Conservation (phyloP, 139 green algal species). For the Pseudopediastrum boryanum region DNA sequence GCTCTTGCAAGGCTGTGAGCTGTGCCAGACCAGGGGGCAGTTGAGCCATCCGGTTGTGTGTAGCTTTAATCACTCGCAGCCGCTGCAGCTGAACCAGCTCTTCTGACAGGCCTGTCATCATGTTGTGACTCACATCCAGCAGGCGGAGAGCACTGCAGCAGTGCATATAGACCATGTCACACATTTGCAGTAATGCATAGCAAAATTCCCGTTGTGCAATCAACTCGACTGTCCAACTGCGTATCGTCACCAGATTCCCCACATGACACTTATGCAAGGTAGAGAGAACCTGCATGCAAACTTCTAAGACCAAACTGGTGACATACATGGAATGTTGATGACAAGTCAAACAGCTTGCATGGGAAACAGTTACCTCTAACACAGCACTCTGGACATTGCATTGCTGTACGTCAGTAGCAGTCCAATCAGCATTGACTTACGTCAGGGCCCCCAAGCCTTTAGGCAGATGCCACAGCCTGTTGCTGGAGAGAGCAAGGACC, state of each 20-base stretch:
- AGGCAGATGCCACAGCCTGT: slow-evolving; percentile 35
- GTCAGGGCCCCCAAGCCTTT: background rate
- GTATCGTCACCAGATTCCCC: too few species aligned
- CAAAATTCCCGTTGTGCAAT: too few species aligned
- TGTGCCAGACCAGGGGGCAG: background rate
- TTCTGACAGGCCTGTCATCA: slow-evolving; percentile 14
- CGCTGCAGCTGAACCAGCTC: slow-evolving; percentile 1
- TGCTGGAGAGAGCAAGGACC: slow-evolving; percentile 12
- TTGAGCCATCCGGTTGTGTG: slow-evolving; percentile 20
- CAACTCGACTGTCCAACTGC: too few species aligned
- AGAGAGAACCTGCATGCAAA: too few species aligned
- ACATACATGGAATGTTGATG: too few species aligned
- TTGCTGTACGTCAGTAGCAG: too few species aligned
- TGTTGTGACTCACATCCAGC: slow-evolving; percentile 54
- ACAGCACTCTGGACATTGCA: too few species aligned
- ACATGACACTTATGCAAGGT: too few species aligned
- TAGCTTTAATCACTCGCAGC: slow-evolving; percentile 34
- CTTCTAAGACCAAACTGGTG: too few species aligned
- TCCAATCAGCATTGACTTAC: too few species aligned
- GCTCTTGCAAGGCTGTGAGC: slow-evolving; percentile 16
- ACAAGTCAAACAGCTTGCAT: too few species aligned
- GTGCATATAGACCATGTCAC: background rate
- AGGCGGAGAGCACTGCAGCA: slow-evolving; percentile 38
- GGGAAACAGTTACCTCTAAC: too few species aligned
- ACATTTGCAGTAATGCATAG: background rate